Conservation (phyloP, 768 basidiomycete genomes). For the Boletus rufocinnamomeus region DNA sequence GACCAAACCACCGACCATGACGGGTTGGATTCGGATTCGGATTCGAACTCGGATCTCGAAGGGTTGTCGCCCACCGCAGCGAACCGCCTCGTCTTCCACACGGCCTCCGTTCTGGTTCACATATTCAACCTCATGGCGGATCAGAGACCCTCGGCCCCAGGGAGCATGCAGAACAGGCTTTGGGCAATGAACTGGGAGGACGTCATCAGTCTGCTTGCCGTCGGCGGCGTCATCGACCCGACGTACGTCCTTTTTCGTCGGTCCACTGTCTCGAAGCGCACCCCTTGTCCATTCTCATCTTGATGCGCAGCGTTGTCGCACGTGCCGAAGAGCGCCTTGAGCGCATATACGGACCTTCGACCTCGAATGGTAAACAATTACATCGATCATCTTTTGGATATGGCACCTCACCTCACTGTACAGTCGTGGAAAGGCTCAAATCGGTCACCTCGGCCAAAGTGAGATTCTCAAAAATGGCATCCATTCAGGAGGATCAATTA, state of each 20-base stretch:
- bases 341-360: conserved; percentile 30
- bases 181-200: conserved; percentile 63
- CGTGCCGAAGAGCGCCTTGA: conserved; percentile 33
- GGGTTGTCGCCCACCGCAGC: conserved; percentile 31
- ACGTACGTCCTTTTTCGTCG: conserved; percentile 20
- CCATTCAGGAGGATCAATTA: conserved; percentile 19
- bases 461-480: conserved; percentile 4
- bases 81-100: conserved; percentile 42
- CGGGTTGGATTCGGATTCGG: conserved; percentile 25
- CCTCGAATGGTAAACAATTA: conserved; percentile 16
- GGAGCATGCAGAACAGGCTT: conserved; percentile 66
- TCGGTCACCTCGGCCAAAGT: conserved; percentile 20
- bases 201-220: conserved; percentile 55
- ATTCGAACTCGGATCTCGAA: conserved; percentile 36
- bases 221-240: conserved; percentile 38
- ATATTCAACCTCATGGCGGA: conserved; percentile 56
- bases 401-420: conserved; percentile 1
- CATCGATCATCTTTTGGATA: not conserved
- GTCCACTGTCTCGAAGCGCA: not conserved
- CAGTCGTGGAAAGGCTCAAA: conserved; percentile 22
- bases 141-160: conserved; percentile 54
- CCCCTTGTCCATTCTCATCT: conserved; percentile 1
- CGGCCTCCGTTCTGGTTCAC: conserved; percentile 49
- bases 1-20: conserved; percentile 22
- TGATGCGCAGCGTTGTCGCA: conserved; percentile 21